A percentile compares a stretch with the other conserved stretches of the same genome.
phyloP scores from a whole-genome alignment of 1,284 basidiomycete species.

The Agroathelia rolfsii region DNA sequence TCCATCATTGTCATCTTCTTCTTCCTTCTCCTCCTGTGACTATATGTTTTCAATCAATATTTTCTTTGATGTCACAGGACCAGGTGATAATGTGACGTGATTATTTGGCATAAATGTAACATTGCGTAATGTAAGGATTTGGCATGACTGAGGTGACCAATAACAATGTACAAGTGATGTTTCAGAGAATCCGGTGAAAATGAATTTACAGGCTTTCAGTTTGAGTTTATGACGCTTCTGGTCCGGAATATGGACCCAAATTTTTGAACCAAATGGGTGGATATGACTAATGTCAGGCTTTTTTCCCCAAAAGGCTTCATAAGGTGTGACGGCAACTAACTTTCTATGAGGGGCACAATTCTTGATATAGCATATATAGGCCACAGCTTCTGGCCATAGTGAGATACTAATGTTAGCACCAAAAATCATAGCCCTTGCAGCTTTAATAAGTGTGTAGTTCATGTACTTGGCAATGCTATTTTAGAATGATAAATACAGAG shows the following conservation, averaged over 20 bases:
- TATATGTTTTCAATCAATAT: no score
- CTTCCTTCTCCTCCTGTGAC: no score
- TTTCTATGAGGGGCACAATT: conserved; percentile 17
- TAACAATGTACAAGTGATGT: conserved; percentile 11
- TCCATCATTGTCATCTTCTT: no score
- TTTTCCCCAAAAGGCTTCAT: conserved; percentile 14
- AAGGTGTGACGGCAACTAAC: conserved; percentile 17
- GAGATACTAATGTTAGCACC: conserved; percentile 20
- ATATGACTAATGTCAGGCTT: conserved; percentile 18
- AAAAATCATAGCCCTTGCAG: no score
- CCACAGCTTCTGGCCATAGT: conserved; percentile 30
- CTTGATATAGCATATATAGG: conserved; percentile 20
- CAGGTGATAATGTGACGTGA: no score
- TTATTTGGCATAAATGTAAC: no score
- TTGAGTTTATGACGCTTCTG: conserved; percentile 9
- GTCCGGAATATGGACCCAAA: no score
- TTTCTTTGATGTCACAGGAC: no score
- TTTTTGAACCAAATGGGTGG: no score
- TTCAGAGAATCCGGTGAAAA: conserved; percentile 16
- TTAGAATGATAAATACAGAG: conserved; percentile 26
- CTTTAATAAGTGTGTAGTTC: conserved; percentile 25
- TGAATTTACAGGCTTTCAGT: conserved; percentile 13
- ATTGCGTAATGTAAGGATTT: conserved; percentile 15
- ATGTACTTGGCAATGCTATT: conserved; percentile 29
- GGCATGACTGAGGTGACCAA: conserved; percentile 11